Evolutionary conservation across 202 grass and related monocot species (phyloP).

Genomic region (Musa balbisiana): DNA sequence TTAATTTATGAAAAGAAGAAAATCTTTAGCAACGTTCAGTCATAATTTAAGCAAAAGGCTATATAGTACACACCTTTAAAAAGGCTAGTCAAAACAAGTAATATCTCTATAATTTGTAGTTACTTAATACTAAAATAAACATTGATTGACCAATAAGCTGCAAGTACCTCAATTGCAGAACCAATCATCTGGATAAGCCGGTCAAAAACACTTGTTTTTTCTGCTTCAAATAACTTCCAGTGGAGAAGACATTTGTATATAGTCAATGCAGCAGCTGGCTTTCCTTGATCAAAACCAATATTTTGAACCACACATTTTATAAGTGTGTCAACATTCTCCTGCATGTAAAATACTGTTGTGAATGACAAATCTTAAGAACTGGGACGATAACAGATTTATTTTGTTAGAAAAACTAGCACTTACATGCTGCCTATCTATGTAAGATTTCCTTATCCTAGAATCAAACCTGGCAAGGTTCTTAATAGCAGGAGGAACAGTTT

Average conservation of each 20-base stretch:
- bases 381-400: background rate
- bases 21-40: background rate
- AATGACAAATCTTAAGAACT: background rate
- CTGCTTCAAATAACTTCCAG: constrained; percentile 83
- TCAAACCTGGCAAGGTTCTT: constrained; percentile 35
- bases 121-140: constrained; percentile 1
- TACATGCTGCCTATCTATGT: constrained; percentile 71
- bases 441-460: constrained; percentile 37
- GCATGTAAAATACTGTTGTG: constrained; percentile 21
- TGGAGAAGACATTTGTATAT: constrained; percentile 96
- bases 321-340: constrained; percentile 80
- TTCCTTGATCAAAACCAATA: constrained; percentile 75
- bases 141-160: constrained; percentile 10
- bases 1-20: background rate
- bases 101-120: too few relatives aligned
- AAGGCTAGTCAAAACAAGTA: too few relatives aligned
- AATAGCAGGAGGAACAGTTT: constrained; percentile 35
- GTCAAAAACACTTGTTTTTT: constrained; percentile 91
- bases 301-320: constrained; percentile 66
- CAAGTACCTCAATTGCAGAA: constrained; percentile 70
- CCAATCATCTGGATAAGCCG: constrained; percentile 76
- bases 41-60: too few relatives aligned
- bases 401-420: background rate
- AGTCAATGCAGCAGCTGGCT: constrained; percentile 70
- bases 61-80: too few relatives aligned